Evolutionary conservation across 2,329 filamentous ascomycete genomes (phyloP), one percentile per base, ranked within the genome.

Genomic region (Verticillium nubilum): DNA sequence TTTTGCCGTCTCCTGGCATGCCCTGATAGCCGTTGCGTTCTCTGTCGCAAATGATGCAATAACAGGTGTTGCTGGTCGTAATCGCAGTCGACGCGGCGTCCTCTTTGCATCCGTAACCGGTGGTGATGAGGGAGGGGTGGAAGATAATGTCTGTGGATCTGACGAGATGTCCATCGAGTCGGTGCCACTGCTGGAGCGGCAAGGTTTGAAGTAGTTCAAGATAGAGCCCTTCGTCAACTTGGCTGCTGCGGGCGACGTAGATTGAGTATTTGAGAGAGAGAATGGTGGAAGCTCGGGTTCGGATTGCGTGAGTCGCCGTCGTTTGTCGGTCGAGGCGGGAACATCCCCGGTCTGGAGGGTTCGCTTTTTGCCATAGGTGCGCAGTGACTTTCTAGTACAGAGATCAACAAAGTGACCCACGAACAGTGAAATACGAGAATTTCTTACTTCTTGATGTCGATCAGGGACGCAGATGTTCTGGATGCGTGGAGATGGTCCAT

Each of bases 201-300:
- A 60, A 2, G 71, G 75, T 37, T 73, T 74, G 64, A 78, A 78
- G 60, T 78, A 79, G 58, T 64, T 73, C 54, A 78, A 62, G 5
- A 79, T 78, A 0, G 75, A 76, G 0, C 68, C 67, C 56, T 72
- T 76, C 58, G 67, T 57, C 5, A 63, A 61, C 5, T 57, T 64
- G 54, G 54, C 63, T 10, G 60, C 19, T 10, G 58, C 35, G 5
- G 60, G 31, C 9, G 60, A 12, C 7, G 35, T n/a, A 2, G 47
- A 50, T 19, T 56, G 28, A 1, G 54, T 58, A n/a, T 42, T 55
- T 12, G 57, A 26, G 23, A 5, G 7, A 7, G 60, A 55, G 0
- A 57, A 52, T 31, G 23, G 47, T 27, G 13, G 58, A 33, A 28
- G 31, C 25, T 29, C 52, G 28, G 42, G n/a, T 25, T 50, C 73